Conservation (phyloP, 345 rosid genomes). For the Cardamine resedifolia region DNA sequence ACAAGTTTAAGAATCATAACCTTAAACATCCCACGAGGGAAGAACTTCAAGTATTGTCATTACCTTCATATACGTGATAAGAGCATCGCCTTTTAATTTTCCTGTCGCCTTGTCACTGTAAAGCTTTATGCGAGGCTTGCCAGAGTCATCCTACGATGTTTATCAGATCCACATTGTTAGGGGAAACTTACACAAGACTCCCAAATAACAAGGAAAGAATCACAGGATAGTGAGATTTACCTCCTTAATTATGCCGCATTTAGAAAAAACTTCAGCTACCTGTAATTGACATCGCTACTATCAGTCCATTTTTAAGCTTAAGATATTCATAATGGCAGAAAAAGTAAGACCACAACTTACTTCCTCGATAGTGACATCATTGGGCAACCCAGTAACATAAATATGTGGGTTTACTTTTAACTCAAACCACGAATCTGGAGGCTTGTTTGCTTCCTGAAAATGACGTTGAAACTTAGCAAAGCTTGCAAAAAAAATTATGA, state of each 20-base stretch:
- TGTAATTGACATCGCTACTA: conserved; percentile 43
- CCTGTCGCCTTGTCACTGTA: conserved; percentile 87
- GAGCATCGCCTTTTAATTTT: conserved; percentile 91
- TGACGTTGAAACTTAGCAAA: conserved; percentile 21
- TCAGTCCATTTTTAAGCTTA: conserved; percentile 27
- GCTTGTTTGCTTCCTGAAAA: conserved; percentile 86
- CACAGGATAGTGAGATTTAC: conserved; percentile 41
- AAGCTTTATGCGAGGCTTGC: conserved; percentile 90
- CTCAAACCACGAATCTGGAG: conserved; percentile 98
- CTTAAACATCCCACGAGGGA: conserved; percentile 27
- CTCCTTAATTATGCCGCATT: conserved; percentile 98
- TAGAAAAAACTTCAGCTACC: conserved; percentile 89
- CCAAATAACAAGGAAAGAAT: not conserved
- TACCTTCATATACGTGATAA: conserved; percentile 91
- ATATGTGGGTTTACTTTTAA: conserved; percentile 96
- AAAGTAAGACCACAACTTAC: conserved; percentile 49
- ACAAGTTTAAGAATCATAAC: conserved; percentile 4
- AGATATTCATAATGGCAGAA: conserved; percentile 1
- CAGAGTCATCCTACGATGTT: conserved; percentile 72
- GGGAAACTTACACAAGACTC: conserved; percentile 4
- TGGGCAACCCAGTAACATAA: conserved; percentile 91
- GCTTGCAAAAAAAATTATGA: conserved; percentile 6
- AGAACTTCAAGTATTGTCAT: conserved; percentile 13
- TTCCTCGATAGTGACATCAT: conserved; percentile 81
- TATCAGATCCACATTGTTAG: conserved; percentile 23